Percentiles rank a stretch among this genome's conserved stretches.
phyloP scores from a whole-genome alignment of 2,329 filamentous ascomycete species.

The Alternaria sp. region DNA sequence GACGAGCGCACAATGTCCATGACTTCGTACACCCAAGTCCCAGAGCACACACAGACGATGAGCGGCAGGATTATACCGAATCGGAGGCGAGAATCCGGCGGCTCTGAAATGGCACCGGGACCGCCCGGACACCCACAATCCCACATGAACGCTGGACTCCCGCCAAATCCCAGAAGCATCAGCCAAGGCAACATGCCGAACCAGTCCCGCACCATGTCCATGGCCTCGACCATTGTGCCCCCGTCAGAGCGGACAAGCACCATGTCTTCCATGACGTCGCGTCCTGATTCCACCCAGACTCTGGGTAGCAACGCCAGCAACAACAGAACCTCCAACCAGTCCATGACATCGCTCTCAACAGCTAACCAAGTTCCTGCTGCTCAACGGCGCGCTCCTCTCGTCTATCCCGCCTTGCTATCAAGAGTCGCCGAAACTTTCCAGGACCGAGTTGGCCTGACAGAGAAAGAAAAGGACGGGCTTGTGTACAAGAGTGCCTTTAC shows the following conservation, averaged over 20 bases:
- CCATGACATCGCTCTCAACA: conserved; percentile 47
- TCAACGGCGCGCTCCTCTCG: conserved; percentile 76
- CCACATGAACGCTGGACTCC: conserved; percentile 37
- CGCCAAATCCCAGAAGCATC: conserved; percentile 43
- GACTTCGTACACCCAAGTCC: conserved; percentile 81
- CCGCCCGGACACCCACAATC: conserved; percentile 34
- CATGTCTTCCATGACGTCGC: conserved; percentile 59
- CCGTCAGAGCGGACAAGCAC: conserved; percentile 70
- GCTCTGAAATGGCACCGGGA: conserved; percentile 30
- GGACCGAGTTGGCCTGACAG: conserved; percentile 83
- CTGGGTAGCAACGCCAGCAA: conserved; percentile 32
- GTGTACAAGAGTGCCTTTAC: conserved; percentile 98
- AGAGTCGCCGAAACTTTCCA: conserved; percentile 92
- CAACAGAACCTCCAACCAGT: conserved; percentile 55
- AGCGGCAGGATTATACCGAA: conserved; percentile 91
- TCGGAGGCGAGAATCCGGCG: conserved; percentile 68
- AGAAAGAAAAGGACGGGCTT: conserved; percentile 94
- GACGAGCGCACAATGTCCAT: conserved; percentile 97
- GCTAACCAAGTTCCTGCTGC: conserved; percentile 56
- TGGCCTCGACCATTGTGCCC: conserved; percentile 82
- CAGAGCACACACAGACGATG: conserved; percentile 86
- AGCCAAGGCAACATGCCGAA: conserved; percentile 49
- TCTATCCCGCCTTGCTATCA: conserved; percentile 94
- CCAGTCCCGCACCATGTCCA: conserved; percentile 81
- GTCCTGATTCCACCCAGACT: conserved; percentile 49